phyloP scores from a whole-genome alignment of 2,329 filamentous ascomycete species.

The Nemania sp. region DNA sequence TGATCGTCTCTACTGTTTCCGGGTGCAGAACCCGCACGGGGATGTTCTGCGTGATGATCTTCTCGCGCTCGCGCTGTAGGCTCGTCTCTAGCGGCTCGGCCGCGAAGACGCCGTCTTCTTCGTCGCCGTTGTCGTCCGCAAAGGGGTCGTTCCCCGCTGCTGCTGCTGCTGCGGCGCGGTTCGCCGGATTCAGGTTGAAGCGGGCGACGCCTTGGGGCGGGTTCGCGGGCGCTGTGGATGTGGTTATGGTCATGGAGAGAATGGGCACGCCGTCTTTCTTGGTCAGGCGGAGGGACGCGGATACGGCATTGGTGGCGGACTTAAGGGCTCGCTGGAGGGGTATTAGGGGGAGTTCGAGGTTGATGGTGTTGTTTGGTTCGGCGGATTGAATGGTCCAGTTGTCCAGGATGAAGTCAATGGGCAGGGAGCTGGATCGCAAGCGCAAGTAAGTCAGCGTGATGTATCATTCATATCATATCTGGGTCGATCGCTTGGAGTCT shows the following conservation, averaged over 20 bases:
- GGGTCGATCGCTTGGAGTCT: background rate
- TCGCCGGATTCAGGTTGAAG: constrained; percentile 44
- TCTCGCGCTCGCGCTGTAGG: constrained; percentile 80
- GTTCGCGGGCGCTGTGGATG: constrained; percentile 71
- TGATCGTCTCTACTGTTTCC: constrained; percentile 87
- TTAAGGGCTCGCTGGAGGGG: constrained; percentile 91
- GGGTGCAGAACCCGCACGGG: constrained; percentile 91
- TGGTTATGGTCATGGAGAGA: constrained; percentile 89
- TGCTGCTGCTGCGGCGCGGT: too few species aligned
- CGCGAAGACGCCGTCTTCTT: constrained; percentile 61
- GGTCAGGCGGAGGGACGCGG: constrained; percentile 87
- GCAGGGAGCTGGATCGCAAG: constrained; percentile 61
- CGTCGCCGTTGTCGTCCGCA: too few species aligned
- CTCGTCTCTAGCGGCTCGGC: constrained; percentile 67
- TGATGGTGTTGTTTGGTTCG: constrained; percentile 86
- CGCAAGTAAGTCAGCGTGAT: constrained; percentile 17
- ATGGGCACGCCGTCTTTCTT: constrained; percentile 91
- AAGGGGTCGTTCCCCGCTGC: constrained; percentile 55
- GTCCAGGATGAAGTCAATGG: constrained; percentile 87
- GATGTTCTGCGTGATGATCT: constrained; percentile 93
- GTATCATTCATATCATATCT: too few species aligned
- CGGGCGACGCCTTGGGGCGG: constrained; percentile 52
- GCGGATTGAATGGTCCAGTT: constrained; percentile 88
- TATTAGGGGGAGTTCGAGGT: constrained; percentile 92
- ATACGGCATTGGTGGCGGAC: constrained; percentile 83